phyloP scores from a whole-genome alignment of 805 yeast species.

The Cyberlindnera sargentensis region DNA sequence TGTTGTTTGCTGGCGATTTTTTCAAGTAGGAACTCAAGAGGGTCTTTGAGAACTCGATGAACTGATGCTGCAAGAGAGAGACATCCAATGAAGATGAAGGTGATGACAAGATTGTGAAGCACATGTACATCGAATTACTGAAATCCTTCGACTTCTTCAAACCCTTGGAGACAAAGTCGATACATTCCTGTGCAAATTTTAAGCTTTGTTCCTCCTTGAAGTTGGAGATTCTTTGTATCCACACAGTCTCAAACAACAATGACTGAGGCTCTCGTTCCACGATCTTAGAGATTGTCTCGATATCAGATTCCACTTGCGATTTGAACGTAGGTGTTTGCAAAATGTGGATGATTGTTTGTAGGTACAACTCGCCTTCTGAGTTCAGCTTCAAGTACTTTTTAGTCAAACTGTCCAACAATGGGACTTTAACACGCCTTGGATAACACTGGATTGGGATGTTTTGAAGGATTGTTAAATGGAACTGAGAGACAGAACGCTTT shows the following conservation, averaged over 20 bases:
- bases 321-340: constrained; percentile 46
- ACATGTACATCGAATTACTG: constrained; percentile 7
- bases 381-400: constrained; percentile 3
- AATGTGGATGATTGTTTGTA: constrained; percentile 30
- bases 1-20: neutral
- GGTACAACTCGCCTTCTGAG: constrained; percentile 2
- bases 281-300: constrained; percentile 19
- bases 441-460: constrained; percentile 46
- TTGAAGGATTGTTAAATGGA: constrained; percentile 5
- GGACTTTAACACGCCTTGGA: constrained; percentile 28
- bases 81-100: neutral
- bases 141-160: constrained; percentile 7
- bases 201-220: constrained; percentile 23
- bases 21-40: constrained; percentile 3
- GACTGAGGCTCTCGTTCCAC: constrained; percentile 13
- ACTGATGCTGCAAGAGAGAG: constrained; percentile 3
- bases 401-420: constrained; percentile 21
- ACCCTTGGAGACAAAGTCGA: constrained; percentile 13
- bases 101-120: constrained; percentile 10
- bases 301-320: constrained; percentile 42
- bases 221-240: constrained; percentile 36
- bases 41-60: constrained; percentile 6
- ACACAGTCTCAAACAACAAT: constrained; percentile 29
- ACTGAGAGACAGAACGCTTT: neutral
- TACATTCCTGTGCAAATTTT: constrained; percentile 18